Evolutionary conservation across 192 early-diverging fungal species (phyloP).

Genomic region (Entomortierella parvispora): DNA sequence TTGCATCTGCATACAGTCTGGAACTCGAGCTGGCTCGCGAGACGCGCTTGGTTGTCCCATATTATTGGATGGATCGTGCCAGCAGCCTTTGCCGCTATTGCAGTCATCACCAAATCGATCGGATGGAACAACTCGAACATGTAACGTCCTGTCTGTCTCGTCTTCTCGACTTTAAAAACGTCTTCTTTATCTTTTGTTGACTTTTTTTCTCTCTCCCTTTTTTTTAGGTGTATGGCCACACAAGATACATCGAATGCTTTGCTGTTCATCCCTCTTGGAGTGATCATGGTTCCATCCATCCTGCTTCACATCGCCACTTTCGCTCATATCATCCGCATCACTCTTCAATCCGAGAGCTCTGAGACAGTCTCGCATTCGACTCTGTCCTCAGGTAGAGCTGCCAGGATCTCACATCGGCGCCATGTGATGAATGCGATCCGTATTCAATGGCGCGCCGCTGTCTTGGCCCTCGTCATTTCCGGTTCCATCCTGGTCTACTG

Average conservation of each 20-base stretch:
- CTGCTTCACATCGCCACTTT: conserved; percentile 57
- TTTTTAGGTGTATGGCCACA: conserved; percentile 30
- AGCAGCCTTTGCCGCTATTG: conserved; percentile 37
- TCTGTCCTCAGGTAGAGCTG: conserved; percentile 10
- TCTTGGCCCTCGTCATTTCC: conserved; percentile 39
- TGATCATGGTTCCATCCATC: conserved; percentile 48
- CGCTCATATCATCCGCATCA: conserved; percentile 53
- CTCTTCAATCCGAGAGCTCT: conserved; percentile 23
- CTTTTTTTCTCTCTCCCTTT: conserved; percentile 19
- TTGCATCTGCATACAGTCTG: conserved; percentile 61
- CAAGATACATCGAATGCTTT: conserved; percentile 14
- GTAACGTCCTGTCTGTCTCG: conserved; percentile 38
- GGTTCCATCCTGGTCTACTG: conserved; percentile 52
- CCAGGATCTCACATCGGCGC: conserved; percentile 29
- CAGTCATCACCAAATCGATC: conserved; percentile 38
- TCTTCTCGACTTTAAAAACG: conserved; percentile 8
- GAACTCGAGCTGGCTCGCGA: conserved; percentile 55
- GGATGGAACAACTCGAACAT: conserved; percentile 57
- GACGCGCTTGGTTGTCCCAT: conserved; percentile 45
- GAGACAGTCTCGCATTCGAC: conserved; percentile 23
- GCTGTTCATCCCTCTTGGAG: conserved; percentile 55
- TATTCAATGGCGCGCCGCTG: conserved; percentile 60
- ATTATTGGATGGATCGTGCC: conserved; percentile 56
- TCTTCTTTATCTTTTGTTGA: not conserved
- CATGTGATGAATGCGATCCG: conserved; percentile 58